phyloP scores from a whole-genome alignment of 306 rosid species.

The Cyamopsis tetragonoloba region DNA sequence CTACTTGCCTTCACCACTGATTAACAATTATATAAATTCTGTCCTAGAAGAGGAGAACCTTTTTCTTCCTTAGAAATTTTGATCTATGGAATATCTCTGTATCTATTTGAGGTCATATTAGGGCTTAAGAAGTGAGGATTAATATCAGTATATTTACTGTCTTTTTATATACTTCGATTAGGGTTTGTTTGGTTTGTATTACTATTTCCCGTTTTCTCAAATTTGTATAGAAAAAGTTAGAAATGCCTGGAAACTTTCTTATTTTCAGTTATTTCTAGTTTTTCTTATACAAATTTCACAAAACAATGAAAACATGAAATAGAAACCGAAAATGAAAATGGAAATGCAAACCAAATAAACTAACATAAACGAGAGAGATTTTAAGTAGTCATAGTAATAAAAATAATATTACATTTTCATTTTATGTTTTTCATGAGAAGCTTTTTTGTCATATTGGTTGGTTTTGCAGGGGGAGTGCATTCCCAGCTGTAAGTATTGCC shows the following conservation, averaged over 20 bases:
- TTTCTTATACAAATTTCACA: too few relatives aligned
- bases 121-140: background rate
- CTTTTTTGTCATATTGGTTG: conserved; percentile 14
- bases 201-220: too few relatives aligned
- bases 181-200: too few relatives aligned
- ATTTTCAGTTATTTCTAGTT: too few relatives aligned
- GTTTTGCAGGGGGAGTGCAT: conserved; percentile 78
- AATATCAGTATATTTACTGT: too few relatives aligned
- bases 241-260: too few relatives aligned
- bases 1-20: background rate
- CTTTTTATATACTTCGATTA: too few relatives aligned
- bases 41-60: background rate
- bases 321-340: background rate
- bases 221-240: too few relatives aligned
- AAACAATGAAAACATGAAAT: too few relatives aligned
- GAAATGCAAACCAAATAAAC: too few relatives aligned
- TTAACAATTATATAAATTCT: background rate
- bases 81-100: background rate
- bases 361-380: too few relatives aligned
- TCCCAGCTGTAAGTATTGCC: conserved; percentile 76
- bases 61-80: background rate
- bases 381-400: too few relatives aligned
- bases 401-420: background rate
- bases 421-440: background rate
- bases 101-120: background rate